Evolutionary conservation across 1,284 basidiomycete genomes (phyloP).

Genomic region (Wolfiporia cocos): DNA sequence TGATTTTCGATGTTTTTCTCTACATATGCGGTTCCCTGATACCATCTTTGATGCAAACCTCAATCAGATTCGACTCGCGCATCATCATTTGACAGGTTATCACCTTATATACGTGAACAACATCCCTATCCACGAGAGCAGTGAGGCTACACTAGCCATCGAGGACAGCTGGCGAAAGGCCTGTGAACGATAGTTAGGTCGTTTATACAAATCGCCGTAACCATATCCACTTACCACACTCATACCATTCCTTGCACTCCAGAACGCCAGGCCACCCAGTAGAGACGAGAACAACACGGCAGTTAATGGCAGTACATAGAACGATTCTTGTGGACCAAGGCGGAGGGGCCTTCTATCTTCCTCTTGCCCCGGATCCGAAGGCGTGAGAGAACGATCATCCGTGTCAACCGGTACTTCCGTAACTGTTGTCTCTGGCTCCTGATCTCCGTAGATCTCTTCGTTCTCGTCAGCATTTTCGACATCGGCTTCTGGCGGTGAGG

Average conservation of each 20-base stretch:
- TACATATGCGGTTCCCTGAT: slow-evolving; percentile 21
- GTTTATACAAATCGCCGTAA: background rate
- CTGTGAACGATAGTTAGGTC: slow-evolving; percentile 5
- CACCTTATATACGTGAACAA: slow-evolving; percentile 26
- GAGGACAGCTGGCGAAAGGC: slow-evolving; percentile 22
- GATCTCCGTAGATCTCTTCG: background rate
- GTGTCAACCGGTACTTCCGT: too few species aligned
- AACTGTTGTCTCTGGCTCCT: too few species aligned
- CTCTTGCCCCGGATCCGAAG: background rate
- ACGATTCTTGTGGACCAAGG: background rate
- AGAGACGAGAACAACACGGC: slow-evolving; percentile 1
- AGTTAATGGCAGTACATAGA: slow-evolving; percentile 2
- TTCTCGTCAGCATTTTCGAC: slow-evolving; percentile 1
- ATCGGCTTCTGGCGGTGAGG: slow-evolving; percentile 10
- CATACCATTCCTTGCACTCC: background rate
- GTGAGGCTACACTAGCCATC: slow-evolving; percentile 23
- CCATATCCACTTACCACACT: slow-evolving; percentile 2
- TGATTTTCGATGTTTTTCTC: slow-evolving; percentile 15
- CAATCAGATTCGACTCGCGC: background rate
- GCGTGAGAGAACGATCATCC: background rate
- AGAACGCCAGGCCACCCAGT: slow-evolving; percentile 1
- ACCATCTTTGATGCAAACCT: slow-evolving; percentile 14
- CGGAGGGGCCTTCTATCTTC: background rate
- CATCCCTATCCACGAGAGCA: slow-evolving; percentile 26
- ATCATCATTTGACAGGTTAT: background rate